Conservation (phyloP, 352 stramenopile species). For the Globisporangium polare region DNA sequence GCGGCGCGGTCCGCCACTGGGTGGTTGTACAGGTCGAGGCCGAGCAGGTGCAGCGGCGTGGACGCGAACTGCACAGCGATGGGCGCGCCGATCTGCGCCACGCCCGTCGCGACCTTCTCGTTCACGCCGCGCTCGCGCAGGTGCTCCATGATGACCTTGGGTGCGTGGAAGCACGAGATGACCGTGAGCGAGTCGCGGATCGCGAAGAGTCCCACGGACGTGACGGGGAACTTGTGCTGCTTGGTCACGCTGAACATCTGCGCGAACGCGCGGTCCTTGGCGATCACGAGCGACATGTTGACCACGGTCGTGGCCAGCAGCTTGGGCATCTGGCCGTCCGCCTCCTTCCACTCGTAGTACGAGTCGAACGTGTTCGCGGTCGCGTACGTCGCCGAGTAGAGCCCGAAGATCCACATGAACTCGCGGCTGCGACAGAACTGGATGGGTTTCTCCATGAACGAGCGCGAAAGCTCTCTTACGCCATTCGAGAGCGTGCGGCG, state of each 20-base stretch:
- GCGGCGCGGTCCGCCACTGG: constrained; percentile 24
- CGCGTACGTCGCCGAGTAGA: constrained; percentile 88
- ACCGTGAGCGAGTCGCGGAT: constrained; percentile 84
- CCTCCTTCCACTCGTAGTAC: constrained; percentile 67
- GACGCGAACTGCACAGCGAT: constrained; percentile 84
- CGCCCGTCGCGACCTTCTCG: constrained; percentile 36
- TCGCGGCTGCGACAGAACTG: constrained; percentile 79
- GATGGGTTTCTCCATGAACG: constrained; percentile 64
- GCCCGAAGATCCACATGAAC: constrained; percentile 85
- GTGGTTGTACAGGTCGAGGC: constrained; percentile 90
- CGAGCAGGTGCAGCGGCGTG: constrained; percentile 87
- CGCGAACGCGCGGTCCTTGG: constrained; percentile 87
- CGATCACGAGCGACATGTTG: constrained; percentile 89
- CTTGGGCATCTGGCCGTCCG: constrained; percentile 80
- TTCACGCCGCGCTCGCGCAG: constrained; percentile 51
- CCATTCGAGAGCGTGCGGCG: constrained; percentile 51
- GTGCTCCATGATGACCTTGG: constrained; percentile 60
- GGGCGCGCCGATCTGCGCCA: constrained; percentile 81
- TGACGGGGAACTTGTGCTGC: constrained; percentile 64
- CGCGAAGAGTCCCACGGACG: constrained; percentile 81
- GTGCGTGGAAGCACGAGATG: constrained; percentile 84
- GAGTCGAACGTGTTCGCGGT: constrained; percentile 84
- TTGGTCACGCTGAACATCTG: constrained; percentile 87
- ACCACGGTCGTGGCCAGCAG: constrained; percentile 83
- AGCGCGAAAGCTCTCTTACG: constrained; percentile 59